Base-by-base conservation (phyloP, 2,329 filamentous ascomycete species). In the Chaetothyriales sp. region DNA sequence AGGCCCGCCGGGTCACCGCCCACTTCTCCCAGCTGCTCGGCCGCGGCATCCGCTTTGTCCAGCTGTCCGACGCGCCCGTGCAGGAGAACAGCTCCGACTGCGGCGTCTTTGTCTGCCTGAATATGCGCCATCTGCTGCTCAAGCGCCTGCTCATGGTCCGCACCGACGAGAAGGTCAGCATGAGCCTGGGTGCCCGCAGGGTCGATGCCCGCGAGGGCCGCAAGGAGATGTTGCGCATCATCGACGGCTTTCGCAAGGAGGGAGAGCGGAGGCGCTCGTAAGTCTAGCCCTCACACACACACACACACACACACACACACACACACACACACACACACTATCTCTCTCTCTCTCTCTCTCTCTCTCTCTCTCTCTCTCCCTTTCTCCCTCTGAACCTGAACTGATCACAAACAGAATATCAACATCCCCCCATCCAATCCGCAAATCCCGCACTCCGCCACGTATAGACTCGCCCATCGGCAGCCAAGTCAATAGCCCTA, bases 41-140 rank as follows among this genome's bases (percentile, higher is more conserved):
- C 51, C 73, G 73, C 4, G 69, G 93, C 18, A 74, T 81, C 18
- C 62, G 65, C 18, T 95, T 93, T 64, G 78, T 89, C 62, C 81
- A 90, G 65, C 75, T 98, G 50, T 74, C 83, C 0, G 90, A 96
- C 63, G 84, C 80, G 8, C 92, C 92, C 0, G 84, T 93, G 61
- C 92, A 98, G 66, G 83, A 89, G 59, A 96, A 96, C 59, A 81
- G 84, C 22, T 90, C 79, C 63, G 92, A 98, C 67, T 98, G 92
- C 60, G 92, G 92, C 18, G 86, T 98, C 0, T 96, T 89, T 65
- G 92, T 98, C 2, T 96, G 92, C 66, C 78, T 96, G 57, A 77
- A 90, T 55, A 98, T 98, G 89, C 81, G 88, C 47, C 85, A 95
- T 68, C 70, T 98, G n/a, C 75, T 98, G 18, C 73, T 95, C 48